Conservation (phyloP, 2,329 filamentous ascomycete species). For the Sclerotinia sclerotiorum region DNA sequence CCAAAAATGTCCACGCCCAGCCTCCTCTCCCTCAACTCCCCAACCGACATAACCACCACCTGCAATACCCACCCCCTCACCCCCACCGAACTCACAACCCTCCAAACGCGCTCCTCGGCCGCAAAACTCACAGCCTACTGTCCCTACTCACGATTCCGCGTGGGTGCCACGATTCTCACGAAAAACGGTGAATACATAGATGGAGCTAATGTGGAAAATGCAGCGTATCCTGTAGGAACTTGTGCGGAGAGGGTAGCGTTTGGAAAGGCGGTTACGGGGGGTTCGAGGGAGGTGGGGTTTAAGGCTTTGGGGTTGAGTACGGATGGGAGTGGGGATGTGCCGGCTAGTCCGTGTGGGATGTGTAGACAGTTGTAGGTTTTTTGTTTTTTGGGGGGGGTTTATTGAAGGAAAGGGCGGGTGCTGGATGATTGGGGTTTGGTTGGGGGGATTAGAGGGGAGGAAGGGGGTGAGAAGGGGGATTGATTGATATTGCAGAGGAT, state of each 20-base stretch:
- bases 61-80: slow-evolving; percentile 51
- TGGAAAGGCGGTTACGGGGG: slow-evolving; percentile 67
- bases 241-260: slow-evolving; percentile 93
- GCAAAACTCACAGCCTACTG: slow-evolving; percentile 84
- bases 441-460: not conserved
- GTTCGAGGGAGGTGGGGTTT: slow-evolving; percentile 48
- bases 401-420: too few species aligned
- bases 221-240: slow-evolving; percentile 87
- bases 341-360: slow-evolving; percentile 86
- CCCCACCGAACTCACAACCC: slow-evolving; percentile 60
- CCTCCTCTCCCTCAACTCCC: not conserved
- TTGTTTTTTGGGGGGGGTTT: not conserved
- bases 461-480: not conserved
- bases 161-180: slow-evolving; percentile 77
- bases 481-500: too few species aligned
- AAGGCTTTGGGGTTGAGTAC: slow-evolving; percentile 83
- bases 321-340: slow-evolving; percentile 59
- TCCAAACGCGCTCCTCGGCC: slow-evolving; percentile 66
- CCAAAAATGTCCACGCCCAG: not conserved
- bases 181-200: slow-evolving; percentile 49
- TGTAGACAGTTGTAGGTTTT: slow-evolving; percentile 79
- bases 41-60: slow-evolving; percentile 3
- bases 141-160: slow-evolving; percentile 68
- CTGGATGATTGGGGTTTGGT: not conserved
- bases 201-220: slow-evolving; percentile 90